Conservation (phyloP, 257 asterid genomes). For the Linderniella brevidens region DNA sequence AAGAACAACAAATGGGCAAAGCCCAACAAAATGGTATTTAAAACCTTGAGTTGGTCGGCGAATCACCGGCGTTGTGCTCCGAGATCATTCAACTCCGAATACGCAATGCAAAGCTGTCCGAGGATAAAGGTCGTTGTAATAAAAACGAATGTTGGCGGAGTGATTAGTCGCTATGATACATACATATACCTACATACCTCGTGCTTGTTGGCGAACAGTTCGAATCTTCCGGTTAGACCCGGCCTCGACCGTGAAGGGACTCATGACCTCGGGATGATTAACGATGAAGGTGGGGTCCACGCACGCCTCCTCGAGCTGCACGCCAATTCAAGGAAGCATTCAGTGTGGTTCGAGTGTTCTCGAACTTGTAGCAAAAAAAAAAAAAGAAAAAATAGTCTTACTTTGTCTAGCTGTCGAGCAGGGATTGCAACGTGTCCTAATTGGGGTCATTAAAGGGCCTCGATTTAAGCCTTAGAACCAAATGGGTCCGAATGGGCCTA, state of each 20-base stretch:
- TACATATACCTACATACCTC: slow-evolving; percentile 29
- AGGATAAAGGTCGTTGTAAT: neutral
- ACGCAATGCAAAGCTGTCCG: slow-evolving; percentile 74
- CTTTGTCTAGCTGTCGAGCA: slow-evolving; percentile 85
- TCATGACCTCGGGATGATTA: slow-evolving; percentile 93
- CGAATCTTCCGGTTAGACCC: slow-evolving; percentile 77
- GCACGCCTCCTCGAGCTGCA: slow-evolving; percentile 79
- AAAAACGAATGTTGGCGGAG: neutral
- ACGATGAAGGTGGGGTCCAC: slow-evolving; percentile 61
- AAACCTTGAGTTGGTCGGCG: slow-evolving; percentile 89
- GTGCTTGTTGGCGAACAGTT: slow-evolving; percentile 74
- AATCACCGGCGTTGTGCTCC: slow-evolving; percentile 89
- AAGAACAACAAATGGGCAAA: too few species aligned
- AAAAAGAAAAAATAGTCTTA: too few species aligned
- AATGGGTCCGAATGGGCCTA: too few species aligned
- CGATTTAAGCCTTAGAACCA: too few species aligned
- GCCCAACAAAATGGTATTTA: neutral
- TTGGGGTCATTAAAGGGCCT: too few species aligned
- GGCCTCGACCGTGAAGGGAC: slow-evolving; percentile 85
- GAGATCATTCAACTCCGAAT: slow-evolving; percentile 90
- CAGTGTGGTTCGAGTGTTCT: too few species aligned
- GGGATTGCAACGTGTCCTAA: too few species aligned
- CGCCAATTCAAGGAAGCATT: neutral
- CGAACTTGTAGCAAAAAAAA: too few species aligned
- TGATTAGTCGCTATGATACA: neutral